Percentiles rank a stretch among this genome's conserved stretches.
phyloP scores from a whole-genome alignment of 208 protist species.

The Angomonas desouzai region DNA sequence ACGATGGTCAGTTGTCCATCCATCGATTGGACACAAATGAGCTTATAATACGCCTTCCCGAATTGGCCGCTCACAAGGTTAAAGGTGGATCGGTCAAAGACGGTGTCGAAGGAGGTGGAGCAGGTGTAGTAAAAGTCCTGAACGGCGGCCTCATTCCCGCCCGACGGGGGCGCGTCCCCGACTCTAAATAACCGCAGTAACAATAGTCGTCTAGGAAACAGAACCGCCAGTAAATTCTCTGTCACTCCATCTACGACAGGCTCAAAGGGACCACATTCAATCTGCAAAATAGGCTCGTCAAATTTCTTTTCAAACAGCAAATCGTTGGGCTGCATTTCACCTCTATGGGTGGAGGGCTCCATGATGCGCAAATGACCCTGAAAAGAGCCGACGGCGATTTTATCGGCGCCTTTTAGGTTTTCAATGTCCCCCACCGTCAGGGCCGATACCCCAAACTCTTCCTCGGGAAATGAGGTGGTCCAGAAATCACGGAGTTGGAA shows the following conservation, averaged over 20 bases:
- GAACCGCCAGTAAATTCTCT: slow-evolving; percentile 67
- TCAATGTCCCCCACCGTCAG: slow-evolving; percentile 74
- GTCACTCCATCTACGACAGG: slow-evolving; percentile 22
- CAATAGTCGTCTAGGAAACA: slow-evolving; percentile 74
- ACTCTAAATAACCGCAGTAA: slow-evolving; percentile 40
- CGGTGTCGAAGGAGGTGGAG: slow-evolving; percentile 43
- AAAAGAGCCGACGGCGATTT: slow-evolving; percentile 84
- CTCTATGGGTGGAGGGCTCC: slow-evolving; percentile 44
- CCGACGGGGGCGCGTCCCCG: slow-evolving; percentile 8
- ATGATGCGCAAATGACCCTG: slow-evolving; percentile 83
- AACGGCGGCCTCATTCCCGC: neutral
- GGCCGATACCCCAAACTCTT: slow-evolving; percentile 75
- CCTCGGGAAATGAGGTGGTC: slow-evolving; percentile 62
- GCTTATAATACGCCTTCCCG: slow-evolving; percentile 60
- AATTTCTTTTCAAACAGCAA: slow-evolving; percentile 84
- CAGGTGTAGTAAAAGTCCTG: slow-evolving; percentile 33
- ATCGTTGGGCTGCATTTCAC: slow-evolving; percentile 53
- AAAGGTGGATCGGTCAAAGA: slow-evolving; percentile 58
- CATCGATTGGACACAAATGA: slow-evolving; percentile 91
- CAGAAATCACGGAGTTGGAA: slow-evolving; percentile 91
- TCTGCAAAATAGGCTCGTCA: slow-evolving; percentile 82
- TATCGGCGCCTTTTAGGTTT: slow-evolving; percentile 40
- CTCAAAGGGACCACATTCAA: slow-evolving; percentile 73
- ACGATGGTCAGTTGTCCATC: slow-evolving; percentile 84
- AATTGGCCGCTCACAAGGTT: slow-evolving; percentile 84